Percentiles rank a stretch among this genome's conserved stretches.
phyloP scores from a whole-genome alignment of 2,329 filamentous ascomycete genomes.

The Penicillium sp. region DNA sequence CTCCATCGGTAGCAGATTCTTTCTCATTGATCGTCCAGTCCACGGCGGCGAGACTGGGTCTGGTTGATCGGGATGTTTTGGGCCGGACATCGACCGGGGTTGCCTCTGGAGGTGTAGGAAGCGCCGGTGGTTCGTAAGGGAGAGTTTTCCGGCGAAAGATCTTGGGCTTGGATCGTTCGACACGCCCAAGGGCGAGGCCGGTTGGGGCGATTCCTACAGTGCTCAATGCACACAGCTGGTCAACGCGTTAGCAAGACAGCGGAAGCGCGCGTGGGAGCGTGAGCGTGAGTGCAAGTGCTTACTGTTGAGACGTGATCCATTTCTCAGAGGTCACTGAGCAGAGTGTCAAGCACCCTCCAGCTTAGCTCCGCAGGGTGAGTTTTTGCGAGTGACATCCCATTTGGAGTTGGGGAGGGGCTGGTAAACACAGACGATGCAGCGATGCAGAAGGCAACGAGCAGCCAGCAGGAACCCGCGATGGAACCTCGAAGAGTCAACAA shows the following conservation, averaged over 20 bases:
- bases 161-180: slow-evolving; percentile 44
- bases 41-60: slow-evolving; percentile 18
- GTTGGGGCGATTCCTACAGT: slow-evolving; percentile 65
- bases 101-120: slow-evolving; percentile 17
- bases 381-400: slow-evolving; percentile 39
- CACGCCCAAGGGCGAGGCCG: slow-evolving; percentile 61
- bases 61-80: slow-evolving; percentile 24
- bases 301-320: slow-evolving; percentile 50
- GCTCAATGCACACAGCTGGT: slow-evolving; percentile 66
- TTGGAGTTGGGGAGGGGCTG: slow-evolving; percentile 20
- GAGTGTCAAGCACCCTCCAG: slow-evolving; percentile 37
- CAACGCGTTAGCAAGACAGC: slow-evolving; percentile 10
- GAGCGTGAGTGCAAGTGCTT: slow-evolving; percentile 17
- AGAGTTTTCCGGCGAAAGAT: slow-evolving; percentile 32
- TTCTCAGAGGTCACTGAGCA: slow-evolving; percentile 34
- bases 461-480: not conserved
- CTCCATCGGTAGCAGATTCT: slow-evolving; percentile 7
- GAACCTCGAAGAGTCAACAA: not conserved
- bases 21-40: slow-evolving; percentile 20
- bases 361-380: slow-evolving; percentile 37
- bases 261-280: no score
- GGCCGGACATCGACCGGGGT: slow-evolving; percentile 22
- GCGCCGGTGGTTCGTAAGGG: slow-evolving; percentile 24
- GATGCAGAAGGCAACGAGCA: no score
- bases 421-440: no score